These are phyloP conservation scores for Blepharisma japonicum DNA, from an alignment of 73 alveolate genomes.

Conservation along the genomic window DNA sequence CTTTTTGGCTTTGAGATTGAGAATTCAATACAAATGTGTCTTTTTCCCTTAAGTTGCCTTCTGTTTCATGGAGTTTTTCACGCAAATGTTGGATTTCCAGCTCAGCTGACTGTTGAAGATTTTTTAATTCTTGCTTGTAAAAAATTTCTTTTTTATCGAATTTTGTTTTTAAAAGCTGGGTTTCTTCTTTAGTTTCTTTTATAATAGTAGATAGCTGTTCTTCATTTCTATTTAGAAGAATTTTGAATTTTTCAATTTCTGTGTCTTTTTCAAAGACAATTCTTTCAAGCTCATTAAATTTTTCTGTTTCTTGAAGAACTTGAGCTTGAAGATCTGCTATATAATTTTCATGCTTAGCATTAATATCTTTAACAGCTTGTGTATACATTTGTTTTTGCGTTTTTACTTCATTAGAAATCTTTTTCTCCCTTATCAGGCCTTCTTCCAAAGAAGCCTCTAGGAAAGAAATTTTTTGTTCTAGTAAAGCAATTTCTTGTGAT, in stretches of 20 bases:
- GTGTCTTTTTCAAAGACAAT: neutral
- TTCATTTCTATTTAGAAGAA: neutral
- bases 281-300: conserved; percentile 21
- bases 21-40: neutral
- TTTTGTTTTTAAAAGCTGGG: neutral
- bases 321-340: neutral
- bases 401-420: conserved; percentile 36
- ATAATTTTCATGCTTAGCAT: conserved; percentile 3
- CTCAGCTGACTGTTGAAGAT: neutral
- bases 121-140: neutral
- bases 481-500: conserved; percentile 83
- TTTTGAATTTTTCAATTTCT: conserved; percentile 1
- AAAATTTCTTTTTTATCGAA: conserved; percentile 2
- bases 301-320: neutral
- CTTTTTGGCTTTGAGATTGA: conserved; percentile 29
- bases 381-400: conserved; percentile 39
- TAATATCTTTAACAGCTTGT: conserved; percentile 5
- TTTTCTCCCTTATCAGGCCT: conserved; percentile 31
- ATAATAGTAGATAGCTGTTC: neutral
- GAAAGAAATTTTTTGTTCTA: conserved; percentile 65
- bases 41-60: neutral
- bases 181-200: neutral
- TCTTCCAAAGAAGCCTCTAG: conserved; percentile 55
- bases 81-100: conserved; percentile 33
- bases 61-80: conserved; percentile 63